Evolutionary conservation across 2,329 filamentous ascomycete species (phyloP).

Genomic region (Rutstroemia sp.): DNA sequence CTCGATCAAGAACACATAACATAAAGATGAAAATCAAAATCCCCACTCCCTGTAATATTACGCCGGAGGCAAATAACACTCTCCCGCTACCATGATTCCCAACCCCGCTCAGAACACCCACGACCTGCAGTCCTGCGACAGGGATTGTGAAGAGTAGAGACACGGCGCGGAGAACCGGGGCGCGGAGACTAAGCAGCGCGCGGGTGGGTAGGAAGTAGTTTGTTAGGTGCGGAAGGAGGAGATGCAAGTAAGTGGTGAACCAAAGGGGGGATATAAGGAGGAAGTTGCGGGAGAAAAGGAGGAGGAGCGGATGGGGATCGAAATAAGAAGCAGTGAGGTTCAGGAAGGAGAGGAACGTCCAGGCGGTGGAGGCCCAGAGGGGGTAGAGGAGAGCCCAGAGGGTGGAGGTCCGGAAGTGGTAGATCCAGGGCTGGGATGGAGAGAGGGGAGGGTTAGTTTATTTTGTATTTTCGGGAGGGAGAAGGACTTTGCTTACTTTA

Average conservation of each 20-base stretch:
- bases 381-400: neutral
- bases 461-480: no score
- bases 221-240: slow-evolving; percentile 29
- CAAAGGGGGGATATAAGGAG: slow-evolving; percentile 33
- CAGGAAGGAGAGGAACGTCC: slow-evolving; percentile 36
- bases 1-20: neutral
- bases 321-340: slow-evolving; percentile 35
- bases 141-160: neutral
- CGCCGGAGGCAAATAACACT: slow-evolving; percentile 43
- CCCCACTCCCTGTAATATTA: slow-evolving; percentile 43
- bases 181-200: neutral
- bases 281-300: slow-evolving; percentile 31
- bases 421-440: neutral
- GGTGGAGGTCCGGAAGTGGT: neutral
- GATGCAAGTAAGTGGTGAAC: slow-evolving; percentile 29
- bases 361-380: no score
- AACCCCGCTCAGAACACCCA: neutral
- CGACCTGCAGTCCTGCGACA: neutral
- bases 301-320: slow-evolving; percentile 31
- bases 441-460: neutral
- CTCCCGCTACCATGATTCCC: slow-evolving; percentile 31
- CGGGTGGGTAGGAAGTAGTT: slow-evolving; percentile 29
- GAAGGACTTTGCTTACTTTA: slow-evolving; percentile 20
- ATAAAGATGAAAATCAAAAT: slow-evolving; percentile 35
- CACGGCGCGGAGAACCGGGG: neutral